Conservation (phyloP, 176 grass and related monocot genomes). For the Dactylis glomerata region DNA sequence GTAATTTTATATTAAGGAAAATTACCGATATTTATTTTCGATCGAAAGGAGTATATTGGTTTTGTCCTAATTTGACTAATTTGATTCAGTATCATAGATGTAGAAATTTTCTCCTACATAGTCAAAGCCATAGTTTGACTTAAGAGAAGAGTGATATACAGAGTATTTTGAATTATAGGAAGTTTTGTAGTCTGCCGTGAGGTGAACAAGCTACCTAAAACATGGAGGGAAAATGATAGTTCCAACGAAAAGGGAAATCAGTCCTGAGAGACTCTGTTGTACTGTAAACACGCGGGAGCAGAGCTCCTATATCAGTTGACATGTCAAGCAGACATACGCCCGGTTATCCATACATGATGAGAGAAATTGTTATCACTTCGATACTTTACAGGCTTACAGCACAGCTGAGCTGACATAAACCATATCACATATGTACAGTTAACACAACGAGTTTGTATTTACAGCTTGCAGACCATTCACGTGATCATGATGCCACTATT, state of each 20-base stretch:
- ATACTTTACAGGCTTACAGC: background rate
- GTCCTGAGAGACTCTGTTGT: background rate
- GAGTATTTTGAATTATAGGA: too few relatives aligned
- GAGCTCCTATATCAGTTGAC: background rate
- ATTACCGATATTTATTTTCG: too few relatives aligned
- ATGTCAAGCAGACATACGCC: background rate
- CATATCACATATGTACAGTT: conserved; percentile 31
- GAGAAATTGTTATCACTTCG: background rate
- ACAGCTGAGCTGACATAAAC: background rate
- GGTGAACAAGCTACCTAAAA: too few relatives aligned
- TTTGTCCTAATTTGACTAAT: too few relatives aligned
- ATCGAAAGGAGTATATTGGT: too few relatives aligned
- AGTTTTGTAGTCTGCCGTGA: too few relatives aligned
- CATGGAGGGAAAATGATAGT: background rate
- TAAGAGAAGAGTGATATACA: too few relatives aligned
- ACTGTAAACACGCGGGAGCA: background rate
- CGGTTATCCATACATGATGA: background rate
- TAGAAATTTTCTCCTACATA: too few relatives aligned
- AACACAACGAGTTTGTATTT: conserved; percentile 37
- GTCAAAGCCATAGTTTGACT: too few relatives aligned
- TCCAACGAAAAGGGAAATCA: background rate
- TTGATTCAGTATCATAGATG: too few relatives aligned
- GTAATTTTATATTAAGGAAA: too few relatives aligned
- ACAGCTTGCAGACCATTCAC: conserved; percentile 7
- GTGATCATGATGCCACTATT: background rate